Base-by-base conservation (phyloP, 352 stramenopile genomes). In the Globisporangium emineosum region DNA sequence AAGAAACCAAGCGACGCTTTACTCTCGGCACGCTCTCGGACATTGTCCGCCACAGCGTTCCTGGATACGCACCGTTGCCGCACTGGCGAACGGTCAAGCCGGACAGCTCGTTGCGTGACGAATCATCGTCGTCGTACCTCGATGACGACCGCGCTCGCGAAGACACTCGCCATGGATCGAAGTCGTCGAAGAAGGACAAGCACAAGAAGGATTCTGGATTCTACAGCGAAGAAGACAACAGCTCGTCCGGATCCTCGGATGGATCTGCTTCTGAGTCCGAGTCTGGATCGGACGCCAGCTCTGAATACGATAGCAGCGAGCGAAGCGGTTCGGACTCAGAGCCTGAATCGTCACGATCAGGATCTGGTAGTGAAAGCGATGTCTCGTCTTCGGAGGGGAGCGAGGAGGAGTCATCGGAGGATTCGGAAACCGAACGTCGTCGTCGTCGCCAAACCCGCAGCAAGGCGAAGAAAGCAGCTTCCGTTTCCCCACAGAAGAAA, bases 21-120 rank as follows among this genome's bases (percentile, higher is more conserved):
- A 88, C 78, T 17, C 74, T 98, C 2, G 93, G 93, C 13, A 90
- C 89, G 10, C 78, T 98, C 8, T 97, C 88, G 19, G 85, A 89
- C 66, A 73, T 96, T 63, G 86, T 97, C 32, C 88, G 79, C 12
- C 89, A 97, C 71, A 86, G 68, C 29, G 89, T 96, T 15, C 74
- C 79, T 13, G 93, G 93, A 1, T 98, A 98, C 70, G 55, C 81
- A 0, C 52, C 77, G 3, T 57, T 98, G 45, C 84, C 85, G 0
- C 62, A 79, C 21, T 98, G 91, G 91, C 79, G 89, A 21, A 71
- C 61, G 27, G 70, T 74, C 15, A 89, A 88, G 57, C 78, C 86
- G 0, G 85, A 96, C 49, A 70, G 72, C 12, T 86, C 78, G 9
- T 69, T 95, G 30, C 87, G 91, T 37, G 89, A 97, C 17, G 86